Evolutionary conservation across 805 yeast species (phyloP).

Genomic region (Saturnispora dispora): DNA sequence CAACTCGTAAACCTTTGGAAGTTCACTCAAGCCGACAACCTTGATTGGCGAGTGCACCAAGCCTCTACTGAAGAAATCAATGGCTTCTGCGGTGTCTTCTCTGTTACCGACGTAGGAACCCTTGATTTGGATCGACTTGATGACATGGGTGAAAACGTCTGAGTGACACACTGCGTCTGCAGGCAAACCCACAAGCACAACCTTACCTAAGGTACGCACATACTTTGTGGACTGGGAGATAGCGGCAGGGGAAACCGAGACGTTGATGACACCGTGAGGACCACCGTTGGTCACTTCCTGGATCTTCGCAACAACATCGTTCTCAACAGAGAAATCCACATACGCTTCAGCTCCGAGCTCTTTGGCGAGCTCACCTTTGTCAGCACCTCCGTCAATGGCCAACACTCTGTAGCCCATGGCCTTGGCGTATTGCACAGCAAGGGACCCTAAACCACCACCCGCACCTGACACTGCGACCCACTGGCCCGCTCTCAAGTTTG

Average conservation of each 20-base stretch:
- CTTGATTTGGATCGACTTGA: slow-evolving; percentile 60
- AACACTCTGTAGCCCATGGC: slow-evolving; percentile 69
- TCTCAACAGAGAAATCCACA: slow-evolving; percentile 42
- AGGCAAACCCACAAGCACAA: slow-evolving; percentile 64
- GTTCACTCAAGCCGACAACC: slow-evolving; percentile 67
- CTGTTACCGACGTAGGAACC: slow-evolving; percentile 91
- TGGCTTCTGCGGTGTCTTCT: slow-evolving; percentile 73
- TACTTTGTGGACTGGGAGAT: slow-evolving; percentile 49
- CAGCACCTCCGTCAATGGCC: slow-evolving; percentile 71
- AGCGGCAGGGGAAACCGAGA: slow-evolving; percentile 47
- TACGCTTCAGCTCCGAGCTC: slow-evolving; percentile 55
- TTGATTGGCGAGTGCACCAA: slow-evolving; percentile 56
- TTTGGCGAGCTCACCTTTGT: slow-evolving; percentile 45
- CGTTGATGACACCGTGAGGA: slow-evolving; percentile 63
- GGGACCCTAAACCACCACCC: slow-evolving; percentile 74
- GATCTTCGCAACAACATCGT: slow-evolving; percentile 35
- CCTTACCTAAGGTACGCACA: slow-evolving; percentile 53
- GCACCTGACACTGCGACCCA: slow-evolving; percentile 78
- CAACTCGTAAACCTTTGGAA: slow-evolving; percentile 59
- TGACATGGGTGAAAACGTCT: slow-evolving; percentile 64
- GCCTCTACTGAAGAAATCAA: slow-evolving; percentile 65
- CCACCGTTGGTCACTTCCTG: slow-evolving; percentile 41
- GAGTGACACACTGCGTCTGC: slow-evolving; percentile 68
- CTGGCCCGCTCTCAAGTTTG: slow-evolving; percentile 66
- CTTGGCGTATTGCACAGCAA: slow-evolving; percentile 68